Conservation (phyloP, 257 asterid genomes). For the Salvia rosmarinus region DNA sequence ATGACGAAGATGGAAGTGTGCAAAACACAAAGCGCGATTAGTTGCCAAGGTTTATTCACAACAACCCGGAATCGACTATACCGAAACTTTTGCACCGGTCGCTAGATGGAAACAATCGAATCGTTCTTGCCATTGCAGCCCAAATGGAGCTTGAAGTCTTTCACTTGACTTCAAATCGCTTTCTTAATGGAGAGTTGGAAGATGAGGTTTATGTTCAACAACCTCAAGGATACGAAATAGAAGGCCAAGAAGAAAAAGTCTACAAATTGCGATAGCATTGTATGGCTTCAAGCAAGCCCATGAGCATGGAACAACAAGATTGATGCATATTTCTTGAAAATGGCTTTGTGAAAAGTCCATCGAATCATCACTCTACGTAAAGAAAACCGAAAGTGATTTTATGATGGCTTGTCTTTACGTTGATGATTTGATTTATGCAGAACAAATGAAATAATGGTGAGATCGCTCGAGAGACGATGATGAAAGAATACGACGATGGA, state of each 20-base stretch:
- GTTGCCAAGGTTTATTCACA: slow-evolving; percentile 12
- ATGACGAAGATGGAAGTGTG: slow-evolving; percentile 2
- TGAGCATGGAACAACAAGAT: not conserved
- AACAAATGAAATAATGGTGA: not conserved
- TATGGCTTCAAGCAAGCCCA: not conserved
- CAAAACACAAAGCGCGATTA: not conserved
- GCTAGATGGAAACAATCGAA: not conserved
- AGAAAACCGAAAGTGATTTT: not conserved
- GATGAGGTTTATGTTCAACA: not conserved
- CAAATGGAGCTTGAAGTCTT: too few species aligned
- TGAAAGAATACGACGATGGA: slow-evolving; percentile 12
- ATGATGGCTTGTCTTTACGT: not conserved
- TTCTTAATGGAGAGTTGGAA: not conserved
- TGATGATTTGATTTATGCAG: not conserved
- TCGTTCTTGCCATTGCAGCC: not conserved
- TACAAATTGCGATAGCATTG: not conserved
- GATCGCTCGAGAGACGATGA: not conserved
- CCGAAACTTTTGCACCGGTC: not conserved
- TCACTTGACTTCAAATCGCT: slow-evolving; percentile 5
- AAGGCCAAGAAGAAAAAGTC: not conserved
- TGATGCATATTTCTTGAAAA: too few species aligned
- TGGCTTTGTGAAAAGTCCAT: not conserved
- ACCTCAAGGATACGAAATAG: not conserved
- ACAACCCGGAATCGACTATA: not conserved
- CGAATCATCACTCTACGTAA: not conserved